Base-by-base conservation (phyloP, 495 filamentous ascomycete genomes). In the Penicillium herquei region DNA sequence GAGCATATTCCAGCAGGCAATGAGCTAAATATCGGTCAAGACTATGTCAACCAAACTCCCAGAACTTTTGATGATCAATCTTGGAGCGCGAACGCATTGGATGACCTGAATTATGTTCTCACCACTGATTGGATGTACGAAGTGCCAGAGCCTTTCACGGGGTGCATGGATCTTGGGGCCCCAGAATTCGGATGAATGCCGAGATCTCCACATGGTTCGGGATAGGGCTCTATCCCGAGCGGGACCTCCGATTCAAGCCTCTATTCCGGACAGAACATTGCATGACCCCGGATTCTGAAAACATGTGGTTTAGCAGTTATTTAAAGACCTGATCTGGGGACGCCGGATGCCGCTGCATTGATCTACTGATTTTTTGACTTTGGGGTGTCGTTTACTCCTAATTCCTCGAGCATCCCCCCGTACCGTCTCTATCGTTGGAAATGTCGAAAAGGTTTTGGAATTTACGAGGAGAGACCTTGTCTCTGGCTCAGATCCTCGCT, bases 391-490 rank as follows among this genome's bases (percentile, higher is more conserved):
- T 26, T 26, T 26, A 26, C 21, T 4, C 21, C 21, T 26, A 26
- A 26, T 26, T 26, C 21, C 21, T 26, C 21, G 21, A 26, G 4
- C 17, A 9, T 17, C 8, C 14, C 14, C 8, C 41, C n/a, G 14
- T 43, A 13, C 41, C 11, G 16, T 17, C 1, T n/a, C 30, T 17
- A 47, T 11, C 30, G 44, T 39, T 37, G 1, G 14, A 51, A 40
- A 51, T 51, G 49, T 9, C 35, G 18, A 51, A 41, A 13, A 51
- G 37, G 68, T 76, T 52, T 55, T 77, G 45, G 58, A 40, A 33
- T 13, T 32, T 61, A 6, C 43, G 44, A 44, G 62, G 62, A n/a
- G 31, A 50, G 12, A 18, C 54, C 10, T 46, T 64, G 10, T 32
- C 51, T 32, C 33, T 64, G 1, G 57, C 58, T 18, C 54, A 61